Conservation (phyloP, 1,284 basidiomycete species). For the Naganishia sp. region DNA sequence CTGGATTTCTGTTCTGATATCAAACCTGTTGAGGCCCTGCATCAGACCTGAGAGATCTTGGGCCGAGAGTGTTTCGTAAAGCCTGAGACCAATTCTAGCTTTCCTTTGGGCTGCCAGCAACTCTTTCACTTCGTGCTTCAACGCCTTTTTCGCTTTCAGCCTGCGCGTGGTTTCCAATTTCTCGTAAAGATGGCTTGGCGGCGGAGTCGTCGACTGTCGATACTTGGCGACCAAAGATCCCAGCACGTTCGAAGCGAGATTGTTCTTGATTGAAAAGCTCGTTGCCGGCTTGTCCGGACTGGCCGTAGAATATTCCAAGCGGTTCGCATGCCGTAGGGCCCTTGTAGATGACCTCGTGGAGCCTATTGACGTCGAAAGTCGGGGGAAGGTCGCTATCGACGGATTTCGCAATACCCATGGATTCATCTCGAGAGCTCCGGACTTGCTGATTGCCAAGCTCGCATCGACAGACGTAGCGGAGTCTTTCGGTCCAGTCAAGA, state of each 20-base stretch:
- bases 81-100: conserved; percentile 5
- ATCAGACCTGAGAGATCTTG: neutral
- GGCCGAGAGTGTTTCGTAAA: conserved; percentile 14
- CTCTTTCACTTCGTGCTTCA: neutral
- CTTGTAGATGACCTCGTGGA: too few relatives aligned
- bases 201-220: neutral
- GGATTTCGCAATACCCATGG: too few relatives aligned
- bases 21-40: neutral
- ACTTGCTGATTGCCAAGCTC: too few relatives aligned
- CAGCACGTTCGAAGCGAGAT: neutral
- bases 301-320: too few relatives aligned
- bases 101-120: conserved; percentile 4
- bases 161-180: neutral
- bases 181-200: neutral
- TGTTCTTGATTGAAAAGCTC: neutral
- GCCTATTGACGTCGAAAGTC: too few relatives aligned
- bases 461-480: too few relatives aligned
- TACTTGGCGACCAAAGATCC: neutral
- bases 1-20: conserved; percentile 5
- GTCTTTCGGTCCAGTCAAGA: too few relatives aligned
- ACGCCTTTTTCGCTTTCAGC: conserved; percentile 2
- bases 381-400: too few relatives aligned
- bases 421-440: too few relatives aligned
- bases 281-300: too few relatives aligned
- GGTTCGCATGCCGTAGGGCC: too few relatives aligned